These are phyloP conservation scores for Colletotrichum australisinense DNA, from an alignment of 2,329 filamentous ascomycete genomes.

Conservation along the genomic window DNA sequence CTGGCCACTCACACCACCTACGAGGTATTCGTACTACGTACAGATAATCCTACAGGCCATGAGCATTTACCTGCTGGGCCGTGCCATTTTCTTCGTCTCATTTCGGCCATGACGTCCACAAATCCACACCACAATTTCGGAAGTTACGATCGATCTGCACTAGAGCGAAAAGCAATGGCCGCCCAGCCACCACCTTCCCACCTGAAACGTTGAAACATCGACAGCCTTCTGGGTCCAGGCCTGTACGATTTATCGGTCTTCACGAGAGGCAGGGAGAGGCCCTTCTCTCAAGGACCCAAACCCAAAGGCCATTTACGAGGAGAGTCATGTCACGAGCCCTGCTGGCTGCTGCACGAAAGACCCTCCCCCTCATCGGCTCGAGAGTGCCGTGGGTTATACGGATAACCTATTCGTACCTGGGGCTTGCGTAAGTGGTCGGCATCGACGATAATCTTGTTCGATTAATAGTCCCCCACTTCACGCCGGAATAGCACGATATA, in stretches of 20 bases:
- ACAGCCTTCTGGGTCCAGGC: slow-evolving; percentile 26
- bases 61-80: not conserved
- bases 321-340: slow-evolving; percentile 20
- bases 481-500: not conserved
- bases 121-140: slow-evolving; percentile 33
- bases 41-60: not conserved
- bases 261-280: slow-evolving; percentile 15
- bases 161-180: slow-evolving; percentile 26
- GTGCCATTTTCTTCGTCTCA: slow-evolving; percentile 17
- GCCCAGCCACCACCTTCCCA: slow-evolving; percentile 24
- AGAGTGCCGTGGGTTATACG: not conserved
- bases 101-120: slow-evolving; percentile 33
- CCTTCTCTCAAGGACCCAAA: not conserved
- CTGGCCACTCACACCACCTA: not conserved
- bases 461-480: slow-evolving; percentile 14
- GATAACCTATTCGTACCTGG: not conserved
- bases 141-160: slow-evolving; percentile 35
- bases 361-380: slow-evolving; percentile 23
- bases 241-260: slow-evolving; percentile 7
- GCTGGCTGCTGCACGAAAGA: not conserved
- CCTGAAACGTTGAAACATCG: slow-evolving; percentile 35
- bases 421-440: slow-evolving; percentile 2
- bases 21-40: not conserved
- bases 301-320: not conserved
- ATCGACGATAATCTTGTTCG: not conserved